Conservation (phyloP, 164 flowering plant species). For the Cinnamomum chago region DNA sequence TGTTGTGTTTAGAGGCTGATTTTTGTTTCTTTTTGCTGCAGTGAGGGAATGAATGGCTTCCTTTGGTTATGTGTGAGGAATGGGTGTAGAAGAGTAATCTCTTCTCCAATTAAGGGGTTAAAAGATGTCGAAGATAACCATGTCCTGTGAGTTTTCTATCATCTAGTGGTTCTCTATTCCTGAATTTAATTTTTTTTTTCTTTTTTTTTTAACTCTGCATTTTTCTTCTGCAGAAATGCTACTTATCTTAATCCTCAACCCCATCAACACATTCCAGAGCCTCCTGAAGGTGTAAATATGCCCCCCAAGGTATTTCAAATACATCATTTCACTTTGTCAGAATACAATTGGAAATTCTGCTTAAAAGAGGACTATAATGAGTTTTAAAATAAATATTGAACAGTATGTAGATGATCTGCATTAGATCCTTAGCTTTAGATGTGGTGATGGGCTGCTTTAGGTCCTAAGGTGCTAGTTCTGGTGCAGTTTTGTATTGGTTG, state of each 20-base stretch:
- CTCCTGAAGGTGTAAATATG: constrained; percentile 62
- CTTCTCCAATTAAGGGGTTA: constrained; percentile 65
- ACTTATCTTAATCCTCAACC: constrained; percentile 59
- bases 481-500: no score
- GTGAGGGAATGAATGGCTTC: constrained; percentile 94
- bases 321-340: not conserved
- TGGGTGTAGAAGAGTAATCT: constrained; percentile 30
- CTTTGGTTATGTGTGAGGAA: constrained; percentile 73
- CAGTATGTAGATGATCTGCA: no score
- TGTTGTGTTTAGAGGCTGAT: not conserved
- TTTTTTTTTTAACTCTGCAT: constrained; percentile 1
- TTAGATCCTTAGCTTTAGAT: no score
- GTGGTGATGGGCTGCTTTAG: no score
- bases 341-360: no score
- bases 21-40: constrained; percentile 26
- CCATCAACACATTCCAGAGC: constrained; percentile 73
- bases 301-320: constrained; percentile 56
- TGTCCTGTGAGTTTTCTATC: constrained; percentile 55
- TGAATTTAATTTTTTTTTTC: not conserved
- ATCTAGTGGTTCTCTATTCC: not conserved
- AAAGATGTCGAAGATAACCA: constrained; percentile 42
- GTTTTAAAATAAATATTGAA: no score
- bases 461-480: no score
- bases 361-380: no score
- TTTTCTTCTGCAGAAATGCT: constrained; percentile 55